Base-by-base conservation (phyloP, 371 early-diverging fungal species). In the Mortierella sp. region DNA sequence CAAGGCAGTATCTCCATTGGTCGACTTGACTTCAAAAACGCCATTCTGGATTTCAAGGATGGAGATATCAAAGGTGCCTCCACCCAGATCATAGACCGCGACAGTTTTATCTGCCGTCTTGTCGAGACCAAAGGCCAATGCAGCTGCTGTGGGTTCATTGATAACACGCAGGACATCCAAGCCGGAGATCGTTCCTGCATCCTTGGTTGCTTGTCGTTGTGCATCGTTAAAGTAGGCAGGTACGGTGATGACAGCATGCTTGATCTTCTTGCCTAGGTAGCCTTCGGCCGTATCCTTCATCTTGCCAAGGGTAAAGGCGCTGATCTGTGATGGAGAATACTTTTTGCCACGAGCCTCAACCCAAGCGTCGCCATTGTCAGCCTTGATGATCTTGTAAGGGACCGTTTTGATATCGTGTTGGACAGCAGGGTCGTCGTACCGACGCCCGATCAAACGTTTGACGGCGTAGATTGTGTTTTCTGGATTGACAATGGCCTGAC, bases 11-110 rank as follows among this genome's bases (percentile, higher is more conserved):
- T 98, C 96, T 71, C 98, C 98, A 79, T 94, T 95, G 68, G 98
- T 98, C 26, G 94, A 91, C 85, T 96, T 96, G 78, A 98, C 98
- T 85, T 99, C 99, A 74, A 99, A 99, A 28, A 99, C 96, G 64
- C 99, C 99, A 79, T 95, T 91, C 71, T 96, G 95, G 71, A 98
- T 93, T 81, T 98, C 98, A 21, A 99, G 86, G 66, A 99, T 94
- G 31, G 98, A 96, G 79, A 99, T 94, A 95, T 99, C 99, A 84
- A 99, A 99, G 4, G 99, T 99, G 68, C 99, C 99, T 80, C 99
- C 99, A 54, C 99, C 99, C 65, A 99, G 89, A 89, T 99, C 99
- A 86, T 95, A 99, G n/a, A 99, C 98, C 30, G 97, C 98, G 42
- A 99, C 90, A 3, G 67, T 81, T 79, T 93, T 93, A 83, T 96